These are phyloP conservation scores for Xylariaceae sp. DNA, from an alignment of 2,329 filamentous ascomycete genomes.

Conservation along the genomic window DNA sequence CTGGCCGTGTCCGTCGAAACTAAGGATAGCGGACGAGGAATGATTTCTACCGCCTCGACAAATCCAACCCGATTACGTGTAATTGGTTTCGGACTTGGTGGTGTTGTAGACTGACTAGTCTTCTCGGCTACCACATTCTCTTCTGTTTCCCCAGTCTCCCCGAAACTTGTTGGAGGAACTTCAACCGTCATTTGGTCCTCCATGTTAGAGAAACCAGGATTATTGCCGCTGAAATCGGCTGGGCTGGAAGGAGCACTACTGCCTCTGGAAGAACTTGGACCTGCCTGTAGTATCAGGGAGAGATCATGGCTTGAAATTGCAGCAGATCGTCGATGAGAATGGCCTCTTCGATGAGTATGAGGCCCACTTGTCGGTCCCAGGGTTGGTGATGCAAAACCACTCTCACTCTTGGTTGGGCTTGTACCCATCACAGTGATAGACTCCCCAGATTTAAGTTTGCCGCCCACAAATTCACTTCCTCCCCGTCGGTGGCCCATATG, in stretches of 20 bases:
- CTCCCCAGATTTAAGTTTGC: constrained; percentile 65
- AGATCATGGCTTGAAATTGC: constrained; percentile 87
- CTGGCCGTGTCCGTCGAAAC: constrained; percentile 85
- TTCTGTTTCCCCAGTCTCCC: constrained; percentile 31
- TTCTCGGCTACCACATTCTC: constrained; percentile 33
- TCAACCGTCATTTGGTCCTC: constrained; percentile 22
- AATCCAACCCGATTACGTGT: constrained; percentile 77
- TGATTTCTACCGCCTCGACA: constrained; percentile 82
- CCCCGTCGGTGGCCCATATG: constrained; percentile 80
- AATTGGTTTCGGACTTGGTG: constrained; percentile 36
- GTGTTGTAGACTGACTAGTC: constrained; percentile 34
- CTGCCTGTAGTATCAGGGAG: constrained; percentile 67
- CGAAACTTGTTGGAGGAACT: constrained; percentile 22
- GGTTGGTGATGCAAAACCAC: constrained; percentile 62
- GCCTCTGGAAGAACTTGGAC: constrained; percentile 56
- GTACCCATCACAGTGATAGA: constrained; percentile 68
- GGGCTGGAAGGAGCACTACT: constrained; percentile 71
- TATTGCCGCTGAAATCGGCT: constrained; percentile 50
- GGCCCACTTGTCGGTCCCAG: constrained; percentile 57
- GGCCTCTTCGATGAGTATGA: constrained; percentile 63
- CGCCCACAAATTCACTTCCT: constrained; percentile 86
- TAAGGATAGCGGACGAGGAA: constrained; percentile 80
- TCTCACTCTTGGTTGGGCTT: constrained; percentile 70
- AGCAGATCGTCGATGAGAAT: constrained; percentile 80
- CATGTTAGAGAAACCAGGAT: constrained; percentile 34